Base-by-base conservation (phyloP, 441 rosid species). In the Aleurites moluccanus region DNA sequence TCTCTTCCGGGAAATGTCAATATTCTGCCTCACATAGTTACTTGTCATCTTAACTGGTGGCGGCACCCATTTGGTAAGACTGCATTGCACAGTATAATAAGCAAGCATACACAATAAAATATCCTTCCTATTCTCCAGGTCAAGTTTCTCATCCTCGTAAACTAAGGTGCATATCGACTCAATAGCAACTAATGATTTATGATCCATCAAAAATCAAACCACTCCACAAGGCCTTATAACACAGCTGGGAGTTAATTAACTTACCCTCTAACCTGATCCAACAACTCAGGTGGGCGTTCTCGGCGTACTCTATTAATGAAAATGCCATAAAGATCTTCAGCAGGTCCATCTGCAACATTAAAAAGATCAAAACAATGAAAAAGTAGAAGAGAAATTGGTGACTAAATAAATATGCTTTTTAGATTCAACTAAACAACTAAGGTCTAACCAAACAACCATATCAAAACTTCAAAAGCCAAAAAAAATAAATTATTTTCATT, bases 41-140 rank as follows among this genome's bases (percentile, higher is more conserved):
- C 98, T 85, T 13, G 95, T 88, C 93, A 93, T 93, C 90, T 92
- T 95, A 69, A 95, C 89, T 0, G 99, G 98, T 49, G 97, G 96
- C 35, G 98, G 99, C 8, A 91, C 99, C 99, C 99, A 92, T 85
- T 95, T 92, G 25, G 98, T 92, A 76, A 92, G 96, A 69, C 99
- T 91, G 88, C 88, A 90, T 38, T 38, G 73, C 61, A 70, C 15
- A 61, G 66, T 65, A 30, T 40, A 61, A 78, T 8, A 75, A 21
- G 70, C 53, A 63, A 77, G 72, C 59, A 73, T 8, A 56, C 67
- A 62, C 40, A 40, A 10, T 8, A 77, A 57, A 59, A 42, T n/a
- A 53, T 30, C 10, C 60, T 40, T 35, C 23, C 21, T 38, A 38
- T 45, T 0, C 33, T 27, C 15, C 7, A 35, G 2, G 8, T 65